Conservation (phyloP, 345 rosid species). For the Linum tenue region DNA sequence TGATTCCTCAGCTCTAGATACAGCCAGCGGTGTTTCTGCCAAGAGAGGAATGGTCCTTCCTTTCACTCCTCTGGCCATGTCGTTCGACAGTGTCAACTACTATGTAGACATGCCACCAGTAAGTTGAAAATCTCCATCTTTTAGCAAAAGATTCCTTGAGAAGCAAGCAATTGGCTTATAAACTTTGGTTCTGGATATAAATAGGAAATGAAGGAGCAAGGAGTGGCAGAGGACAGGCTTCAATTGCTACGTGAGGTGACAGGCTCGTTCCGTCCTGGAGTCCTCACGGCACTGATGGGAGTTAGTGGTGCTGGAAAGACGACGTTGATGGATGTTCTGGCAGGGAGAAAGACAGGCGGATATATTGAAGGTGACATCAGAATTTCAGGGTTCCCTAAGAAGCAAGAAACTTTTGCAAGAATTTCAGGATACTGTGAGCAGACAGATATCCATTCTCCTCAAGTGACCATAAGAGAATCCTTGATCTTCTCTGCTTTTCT, state of each 20-base stretch:
- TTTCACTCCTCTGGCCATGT: slow-evolving; percentile 72
- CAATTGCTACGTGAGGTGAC: slow-evolving; percentile 70
- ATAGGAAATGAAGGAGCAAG: slow-evolving; percentile 90
- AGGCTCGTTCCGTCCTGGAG: slow-evolving; percentile 84
- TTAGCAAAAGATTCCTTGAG: background rate
- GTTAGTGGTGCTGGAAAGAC: slow-evolving; percentile 99
- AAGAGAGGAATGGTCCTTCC: slow-evolving; percentile 84
- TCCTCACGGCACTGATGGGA: slow-evolving; percentile 90
- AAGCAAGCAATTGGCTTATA: background rate
- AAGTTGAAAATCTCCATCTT: slow-evolving; percentile 16
- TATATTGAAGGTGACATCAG: slow-evolving; percentile 76
- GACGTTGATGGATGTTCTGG: slow-evolving; percentile 91
- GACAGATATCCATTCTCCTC: slow-evolving; percentile 82
- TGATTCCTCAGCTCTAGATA: slow-evolving; percentile 25
- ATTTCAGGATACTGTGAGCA: slow-evolving; percentile 92
- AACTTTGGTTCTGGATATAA: slow-evolving; percentile 1
- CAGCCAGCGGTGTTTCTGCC: slow-evolving; percentile 23
- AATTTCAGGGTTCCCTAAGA: slow-evolving; percentile 77
- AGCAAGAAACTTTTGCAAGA: slow-evolving; percentile 90
- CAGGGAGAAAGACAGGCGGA: slow-evolving; percentile 89
- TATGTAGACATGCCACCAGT: slow-evolving; percentile 78
- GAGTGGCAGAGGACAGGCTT: slow-evolving; percentile 53
- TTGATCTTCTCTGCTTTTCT: slow-evolving; percentile 85
- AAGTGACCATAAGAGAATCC: slow-evolving; percentile 77
- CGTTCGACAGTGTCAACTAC: slow-evolving; percentile 55